Base-by-base conservation (phyloP, 805 yeast genomes). In the Candida ipomoeae region DNA sequence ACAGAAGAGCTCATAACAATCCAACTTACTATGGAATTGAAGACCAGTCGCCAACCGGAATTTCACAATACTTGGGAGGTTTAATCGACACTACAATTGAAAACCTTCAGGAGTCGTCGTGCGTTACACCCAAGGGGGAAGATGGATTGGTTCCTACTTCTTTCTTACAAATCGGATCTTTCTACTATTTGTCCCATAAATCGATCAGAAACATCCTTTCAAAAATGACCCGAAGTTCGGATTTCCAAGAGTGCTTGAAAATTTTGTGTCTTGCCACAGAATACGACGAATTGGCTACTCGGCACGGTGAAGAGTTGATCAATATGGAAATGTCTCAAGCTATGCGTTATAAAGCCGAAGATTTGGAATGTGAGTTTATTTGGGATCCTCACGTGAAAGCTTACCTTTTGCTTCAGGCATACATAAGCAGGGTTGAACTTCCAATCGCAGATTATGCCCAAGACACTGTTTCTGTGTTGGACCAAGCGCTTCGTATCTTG, bases 361-460 rank as follows among this genome's bases (percentile, higher is more conserved):
- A 80, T 58, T 64, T 81, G 57, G 73, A 75, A n/a, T 70, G 75
- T 49, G 84, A 81, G 54, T 77, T 78, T 54, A 83, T 89, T 67
- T 89, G 94, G 84, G 95, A 90, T 63, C 94, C 95, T 5, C 95
- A 87, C 64, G 87, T 87, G 56, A 87, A 87, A 63, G 82, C 89
- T 2, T 87, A 77, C 58, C 69, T 87, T 53, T 74, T 87, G 56
- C 62, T 87, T 7, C 94, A 87, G 63, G 91, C 92, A 0, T 84
- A 77, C 58, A 80, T 87, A 78, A 71, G 80, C 35, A 70, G 90
- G 44, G 72, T 82, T 5, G 94, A 88, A 52, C 72, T 94, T 44
- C 99, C 98, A 1, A 88, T 94, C 61, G 95, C 96, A 0, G 99
- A 94, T 73, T 94, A 94, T 64, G 76, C 86, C 8, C 98, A 92